A percentile compares a stretch with the other conserved stretches of the same genome.
Conservation (phyloP, 169 alveolate genomes). For the Besnoitia besnoiti region DNA sequence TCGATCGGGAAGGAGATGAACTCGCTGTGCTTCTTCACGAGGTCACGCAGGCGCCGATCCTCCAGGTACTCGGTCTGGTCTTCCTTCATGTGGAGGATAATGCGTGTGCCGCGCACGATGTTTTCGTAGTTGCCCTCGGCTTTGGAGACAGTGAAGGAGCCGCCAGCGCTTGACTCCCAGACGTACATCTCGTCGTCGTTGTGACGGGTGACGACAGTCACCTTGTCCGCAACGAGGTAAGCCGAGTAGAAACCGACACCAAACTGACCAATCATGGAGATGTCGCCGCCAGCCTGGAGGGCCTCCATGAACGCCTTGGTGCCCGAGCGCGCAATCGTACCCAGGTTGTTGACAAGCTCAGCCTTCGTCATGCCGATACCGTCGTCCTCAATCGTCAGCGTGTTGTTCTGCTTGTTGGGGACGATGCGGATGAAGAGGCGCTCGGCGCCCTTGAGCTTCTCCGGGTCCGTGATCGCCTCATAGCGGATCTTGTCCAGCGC, state of each 20-base stretch:
- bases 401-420: constrained; percentile 96
- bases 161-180: constrained; percentile 99
- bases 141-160: constrained; percentile 96
- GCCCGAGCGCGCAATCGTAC: constrained; percentile 99
- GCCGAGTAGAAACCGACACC: constrained; percentile 99
- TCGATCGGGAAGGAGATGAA: constrained; percentile 99
- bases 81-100: constrained; percentile 96
- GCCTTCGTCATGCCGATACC: constrained; percentile 99
- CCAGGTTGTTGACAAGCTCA: constrained; percentile 97
- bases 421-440: constrained; percentile 93
- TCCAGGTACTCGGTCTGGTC: constrained; percentile 96
- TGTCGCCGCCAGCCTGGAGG: constrained; percentile 97
- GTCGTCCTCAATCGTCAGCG: constrained; percentile 95
- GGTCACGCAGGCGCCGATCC: constrained; percentile 97
- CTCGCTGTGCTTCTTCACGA: constrained; percentile 99
- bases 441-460: constrained; percentile 90
- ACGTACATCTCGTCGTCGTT: constrained; percentile 96
- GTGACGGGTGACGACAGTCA: constrained; percentile 95
- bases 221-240: constrained; percentile 98
- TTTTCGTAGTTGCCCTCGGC: constrained; percentile 85
- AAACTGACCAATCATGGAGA: constrained; percentile 99
- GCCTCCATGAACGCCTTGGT: constrained; percentile 99
- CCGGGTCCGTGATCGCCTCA: constrained; percentile 97
- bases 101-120: constrained; percentile 95
- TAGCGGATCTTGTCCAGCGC: constrained; percentile 99